phyloP scores from a whole-genome alignment of 108 stramenopile species.

The Skeletonema costatum region DNA sequence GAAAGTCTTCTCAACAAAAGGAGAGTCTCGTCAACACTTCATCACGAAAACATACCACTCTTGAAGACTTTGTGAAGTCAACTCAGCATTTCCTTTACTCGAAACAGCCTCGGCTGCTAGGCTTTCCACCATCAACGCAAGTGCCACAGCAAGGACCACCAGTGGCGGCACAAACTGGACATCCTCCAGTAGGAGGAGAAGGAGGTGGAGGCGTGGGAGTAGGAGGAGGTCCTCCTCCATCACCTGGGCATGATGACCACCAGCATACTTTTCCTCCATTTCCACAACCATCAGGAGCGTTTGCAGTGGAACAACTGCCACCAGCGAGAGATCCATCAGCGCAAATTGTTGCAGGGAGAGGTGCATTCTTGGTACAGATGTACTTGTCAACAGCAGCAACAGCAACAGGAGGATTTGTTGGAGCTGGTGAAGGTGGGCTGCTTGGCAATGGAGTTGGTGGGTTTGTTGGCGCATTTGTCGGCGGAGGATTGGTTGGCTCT shows the following conservation, averaged over 20 bases:
- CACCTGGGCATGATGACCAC: not conserved
- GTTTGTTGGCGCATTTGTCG: not conserved
- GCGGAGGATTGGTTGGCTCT: too few relatives aligned
- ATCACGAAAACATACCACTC: too few relatives aligned
- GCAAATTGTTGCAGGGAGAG: not conserved
- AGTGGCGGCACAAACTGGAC: not conserved
- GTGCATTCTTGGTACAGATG: not conserved
- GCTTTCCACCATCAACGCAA: not conserved
- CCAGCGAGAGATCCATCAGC: not conserved
- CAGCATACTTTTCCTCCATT: not conserved
- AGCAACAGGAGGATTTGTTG: not conserved
- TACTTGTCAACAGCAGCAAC: not conserved
- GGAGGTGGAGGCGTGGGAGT: not conserved
- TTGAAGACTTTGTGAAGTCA: too few relatives aligned
- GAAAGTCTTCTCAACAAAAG: too few relatives aligned
- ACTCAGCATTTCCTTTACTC: too few relatives aligned
- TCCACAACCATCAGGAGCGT: not conserved
- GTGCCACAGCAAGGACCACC: not conserved
- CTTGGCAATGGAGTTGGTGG: not conserved
- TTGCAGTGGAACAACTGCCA: not conserved
- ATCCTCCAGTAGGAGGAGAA: not conserved
- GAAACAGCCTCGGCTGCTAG: not conserved
- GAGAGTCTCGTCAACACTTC: too few relatives aligned
- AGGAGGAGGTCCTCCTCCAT: not conserved
- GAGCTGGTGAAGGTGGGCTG: not conserved